Conservation (phyloP, 2,329 filamentous ascomycete genomes). For the Arthrobotrys sphaeroides region DNA sequence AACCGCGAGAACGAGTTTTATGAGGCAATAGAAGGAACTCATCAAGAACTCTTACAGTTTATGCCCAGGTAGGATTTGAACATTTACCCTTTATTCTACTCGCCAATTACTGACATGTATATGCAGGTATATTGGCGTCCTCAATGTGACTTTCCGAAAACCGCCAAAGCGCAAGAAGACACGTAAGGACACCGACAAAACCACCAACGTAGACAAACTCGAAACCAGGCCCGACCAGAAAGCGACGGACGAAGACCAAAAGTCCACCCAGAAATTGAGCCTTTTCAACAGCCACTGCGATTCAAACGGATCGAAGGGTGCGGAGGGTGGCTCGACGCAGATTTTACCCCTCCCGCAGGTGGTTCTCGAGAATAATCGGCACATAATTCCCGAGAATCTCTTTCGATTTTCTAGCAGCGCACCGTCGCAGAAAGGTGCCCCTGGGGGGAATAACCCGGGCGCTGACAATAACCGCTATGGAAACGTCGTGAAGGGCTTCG, state of each 20-base stretch:
- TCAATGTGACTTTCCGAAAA: slow-evolving; percentile 79
- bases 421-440: slow-evolving; percentile 60
- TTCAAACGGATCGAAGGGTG: slow-evolving; percentile 8
- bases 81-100: slow-evolving; percentile 38
- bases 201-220: slow-evolving; percentile 50
- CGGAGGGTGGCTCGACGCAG: slow-evolving; percentile 61
- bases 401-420: slow-evolving; percentile 65
- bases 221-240: slow-evolving; percentile 57
- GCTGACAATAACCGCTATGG: slow-evolving; percentile 34
- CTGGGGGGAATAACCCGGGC: not conserved
- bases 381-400: slow-evolving; percentile 73
- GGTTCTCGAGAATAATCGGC: slow-evolving; percentile 75
- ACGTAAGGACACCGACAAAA: slow-evolving; percentile 60
- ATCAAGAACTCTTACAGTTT: slow-evolving; percentile 88
- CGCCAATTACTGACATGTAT: slow-evolving; percentile 54
- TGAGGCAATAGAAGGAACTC: slow-evolving; percentile 89
- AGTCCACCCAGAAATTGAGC: slow-evolving; percentile 32
- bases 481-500: slow-evolving; percentile 25
- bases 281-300: slow-evolving; percentile 48
- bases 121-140: slow-evolving; percentile 88
- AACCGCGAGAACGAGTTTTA: slow-evolving; percentile 99
- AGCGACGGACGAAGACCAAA: slow-evolving; percentile 56
- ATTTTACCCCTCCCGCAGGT: slow-evolving; percentile 67
- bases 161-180: slow-evolving; percentile 65
- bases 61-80: slow-evolving; percentile 74